Percentiles rank a stretch among this genome's conserved stretches.
Conservation (phyloP, 2,329 filamentous ascomycete species). For the Fusarium nurragi region DNA sequence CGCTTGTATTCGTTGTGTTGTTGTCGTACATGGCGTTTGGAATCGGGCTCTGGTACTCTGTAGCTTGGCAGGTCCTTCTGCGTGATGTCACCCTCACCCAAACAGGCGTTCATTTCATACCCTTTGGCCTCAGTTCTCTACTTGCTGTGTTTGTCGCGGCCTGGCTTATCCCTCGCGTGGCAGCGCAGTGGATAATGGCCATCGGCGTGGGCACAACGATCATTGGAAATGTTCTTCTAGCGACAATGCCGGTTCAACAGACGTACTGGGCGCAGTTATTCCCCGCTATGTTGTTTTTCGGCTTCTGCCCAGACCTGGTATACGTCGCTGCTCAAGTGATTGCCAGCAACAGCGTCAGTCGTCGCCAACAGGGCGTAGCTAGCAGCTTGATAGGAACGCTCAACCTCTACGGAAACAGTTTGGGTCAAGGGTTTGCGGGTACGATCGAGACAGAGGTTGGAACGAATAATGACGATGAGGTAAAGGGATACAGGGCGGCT, state of each 20-base stretch:
- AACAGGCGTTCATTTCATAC: conserved; percentile 1
- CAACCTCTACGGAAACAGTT: conserved; percentile 47
- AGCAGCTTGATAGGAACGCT: conserved; percentile 57
- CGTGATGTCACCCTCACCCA: conserved; percentile 50
- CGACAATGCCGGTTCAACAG: conserved; percentile 57
- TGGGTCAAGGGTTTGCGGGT: conserved; percentile 48
- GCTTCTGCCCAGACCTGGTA: conserved; percentile 59
- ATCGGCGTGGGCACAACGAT: conserved; percentile 48
- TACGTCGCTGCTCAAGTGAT: conserved; percentile 63
- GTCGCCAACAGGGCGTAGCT: conserved; percentile 61
- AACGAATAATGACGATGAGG: not conserved
- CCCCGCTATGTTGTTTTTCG: conserved; percentile 47
- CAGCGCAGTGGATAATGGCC: conserved; percentile 59
- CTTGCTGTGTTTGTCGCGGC: conserved; percentile 41
- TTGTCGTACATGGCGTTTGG: conserved; percentile 59
- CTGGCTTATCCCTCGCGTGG: conserved; percentile 57
- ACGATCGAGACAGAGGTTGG: conserved; percentile 48
- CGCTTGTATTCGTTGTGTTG: conserved; percentile 55
- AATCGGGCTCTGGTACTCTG: conserved; percentile 59
- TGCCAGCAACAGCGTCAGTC: conserved; percentile 60
- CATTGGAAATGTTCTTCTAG: conserved; percentile 33
- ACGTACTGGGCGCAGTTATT: conserved; percentile 55
- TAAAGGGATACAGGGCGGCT: conserved; percentile 6
- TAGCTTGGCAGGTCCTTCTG: conserved; percentile 56
- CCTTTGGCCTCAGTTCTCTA: conserved; percentile 8